These are phyloP conservation scores for Aspergillus haitiensis DNA, from an alignment of 495 filamentous ascomycete genomes.

Conservation along the genomic window DNA sequence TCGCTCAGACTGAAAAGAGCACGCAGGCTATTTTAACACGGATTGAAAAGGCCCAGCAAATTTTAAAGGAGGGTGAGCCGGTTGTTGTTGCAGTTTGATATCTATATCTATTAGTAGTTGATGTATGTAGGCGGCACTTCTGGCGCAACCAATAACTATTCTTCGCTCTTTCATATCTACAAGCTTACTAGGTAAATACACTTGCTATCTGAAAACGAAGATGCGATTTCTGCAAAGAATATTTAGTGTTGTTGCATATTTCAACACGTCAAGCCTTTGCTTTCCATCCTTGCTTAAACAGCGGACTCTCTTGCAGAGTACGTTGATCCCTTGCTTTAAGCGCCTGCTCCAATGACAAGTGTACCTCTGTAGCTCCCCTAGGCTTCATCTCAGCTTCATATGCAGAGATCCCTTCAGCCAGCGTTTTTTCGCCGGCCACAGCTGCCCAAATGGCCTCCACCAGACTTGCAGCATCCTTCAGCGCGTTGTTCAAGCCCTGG, in stretches of 20 bases:
- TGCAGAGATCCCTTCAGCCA: not conserved
- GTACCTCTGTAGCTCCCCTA: not conserved
- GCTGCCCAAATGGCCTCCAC: not conserved
- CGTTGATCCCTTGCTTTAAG: not conserved
- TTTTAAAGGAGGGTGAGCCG: not conserved
- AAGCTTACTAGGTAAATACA: too few relatives aligned
- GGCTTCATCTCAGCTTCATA: not conserved
- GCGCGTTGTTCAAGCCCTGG: not conserved
- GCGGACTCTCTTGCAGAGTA: not conserved
- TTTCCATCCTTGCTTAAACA: not conserved
- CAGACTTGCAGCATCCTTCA: not conserved
- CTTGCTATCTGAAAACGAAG: too few relatives aligned
- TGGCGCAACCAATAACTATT: too few relatives aligned
- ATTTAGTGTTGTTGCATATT: not conserved
- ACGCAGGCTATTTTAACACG: not conserved
- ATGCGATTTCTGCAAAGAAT: too few relatives aligned
- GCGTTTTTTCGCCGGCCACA: not conserved
- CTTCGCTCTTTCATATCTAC: too few relatives aligned
- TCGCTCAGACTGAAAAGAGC: not conserved
- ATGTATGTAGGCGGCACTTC: too few relatives aligned
- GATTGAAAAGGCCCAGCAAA: conserved; percentile 1
- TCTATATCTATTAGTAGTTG: too few relatives aligned
- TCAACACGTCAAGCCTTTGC: not conserved
- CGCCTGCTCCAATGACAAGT: not conserved
- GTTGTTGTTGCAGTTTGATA: not conserved